phyloP scores from a whole-genome alignment of 768 basidiomycete species.

The Chlorophyllum brunneum region DNA sequence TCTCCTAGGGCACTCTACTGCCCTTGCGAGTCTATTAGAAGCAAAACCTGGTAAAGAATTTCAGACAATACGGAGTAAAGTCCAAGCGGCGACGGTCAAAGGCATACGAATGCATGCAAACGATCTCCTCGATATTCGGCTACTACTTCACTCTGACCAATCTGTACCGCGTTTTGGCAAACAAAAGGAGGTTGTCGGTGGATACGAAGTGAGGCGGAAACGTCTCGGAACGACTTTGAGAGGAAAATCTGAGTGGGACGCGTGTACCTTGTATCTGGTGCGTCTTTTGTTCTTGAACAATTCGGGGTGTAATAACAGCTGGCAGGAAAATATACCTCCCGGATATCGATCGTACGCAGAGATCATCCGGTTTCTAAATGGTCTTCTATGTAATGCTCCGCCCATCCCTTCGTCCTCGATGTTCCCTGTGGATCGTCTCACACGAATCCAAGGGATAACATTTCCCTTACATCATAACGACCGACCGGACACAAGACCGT shows the following conservation, averaged over 20 bases:
- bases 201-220: conserved; percentile 64
- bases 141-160: conserved; percentile 40
- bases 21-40: conserved; percentile 21
- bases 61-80: neutral
- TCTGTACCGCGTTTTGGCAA: conserved; percentile 25
- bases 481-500: conserved; percentile 46
- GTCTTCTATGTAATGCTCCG: conserved; percentile 26
- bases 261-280: conserved; percentile 66
- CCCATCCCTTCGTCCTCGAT: neutral
- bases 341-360: conserved; percentile 47
- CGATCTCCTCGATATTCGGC: conserved; percentile 53
- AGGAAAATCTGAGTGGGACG: conserved; percentile 52
- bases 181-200: conserved; percentile 28
- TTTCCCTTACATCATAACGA: conserved; percentile 67
- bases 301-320: neutral
- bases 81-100: conserved; percentile 50
- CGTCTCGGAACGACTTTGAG: conserved; percentile 31
- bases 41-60: conserved; percentile 17
- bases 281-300: conserved; percentile 19
- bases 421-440: neutral
- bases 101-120: conserved; percentile 49
- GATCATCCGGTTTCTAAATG: conserved; percentile 41
- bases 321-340: conserved; percentile 68
- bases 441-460: conserved; percentile 46
- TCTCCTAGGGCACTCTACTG: conserved; percentile 40